These are phyloP conservation scores for Clarkia xantiana DNA, from an alignment of 345 rosid species.

Conservation along the genomic window DNA sequence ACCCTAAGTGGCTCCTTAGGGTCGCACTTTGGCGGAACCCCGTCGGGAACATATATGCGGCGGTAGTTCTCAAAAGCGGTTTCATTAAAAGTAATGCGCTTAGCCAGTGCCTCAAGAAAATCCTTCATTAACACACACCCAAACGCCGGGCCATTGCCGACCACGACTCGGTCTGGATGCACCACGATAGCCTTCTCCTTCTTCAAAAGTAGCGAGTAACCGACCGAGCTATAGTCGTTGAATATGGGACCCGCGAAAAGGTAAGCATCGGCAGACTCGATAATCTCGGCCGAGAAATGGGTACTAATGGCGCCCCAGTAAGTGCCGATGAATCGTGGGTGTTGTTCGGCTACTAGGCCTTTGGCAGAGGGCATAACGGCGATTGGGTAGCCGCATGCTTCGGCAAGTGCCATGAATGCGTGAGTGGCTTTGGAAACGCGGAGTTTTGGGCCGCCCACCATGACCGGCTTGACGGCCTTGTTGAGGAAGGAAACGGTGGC, in stretches of 20 bases:
- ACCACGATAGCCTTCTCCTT: conserved; percentile 24
- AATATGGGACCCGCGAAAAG: conserved; percentile 27
- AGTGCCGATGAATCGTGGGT: conserved; percentile 22
- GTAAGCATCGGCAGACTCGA: conserved; percentile 25
- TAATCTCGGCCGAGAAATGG: conserved; percentile 19
- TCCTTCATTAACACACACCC: conserved; percentile 23
- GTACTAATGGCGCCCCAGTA: conserved; percentile 26
- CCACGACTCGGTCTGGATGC: conserved; percentile 22
- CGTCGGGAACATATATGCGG: conserved; percentile 16
- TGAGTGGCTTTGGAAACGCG: conserved; percentile 16
- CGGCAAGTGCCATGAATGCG: conserved; percentile 19
- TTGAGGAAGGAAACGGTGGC: conserved; percentile 17
- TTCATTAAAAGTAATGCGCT: conserved; percentile 14
- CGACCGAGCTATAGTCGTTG: conserved; percentile 23
- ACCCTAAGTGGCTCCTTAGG: conserved; percentile 17
- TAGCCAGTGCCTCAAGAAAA: conserved; percentile 13
- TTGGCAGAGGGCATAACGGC: conserved; percentile 25
- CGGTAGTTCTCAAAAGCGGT: conserved; percentile 17
- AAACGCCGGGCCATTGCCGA: conserved; percentile 21
- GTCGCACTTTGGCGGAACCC: conserved; percentile 12
- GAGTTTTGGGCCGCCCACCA: conserved; percentile 26
- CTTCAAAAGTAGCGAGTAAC: conserved; percentile 20
- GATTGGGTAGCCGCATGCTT: conserved; percentile 21
- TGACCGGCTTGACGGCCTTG: conserved; percentile 26
- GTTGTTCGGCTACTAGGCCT: conserved; percentile 20